Evolutionary conservation across 2,329 filamentous ascomycete genomes (phyloP), one percentile per base, ranked within the genome.

Genomic region (Diaporthe eres): DNA sequence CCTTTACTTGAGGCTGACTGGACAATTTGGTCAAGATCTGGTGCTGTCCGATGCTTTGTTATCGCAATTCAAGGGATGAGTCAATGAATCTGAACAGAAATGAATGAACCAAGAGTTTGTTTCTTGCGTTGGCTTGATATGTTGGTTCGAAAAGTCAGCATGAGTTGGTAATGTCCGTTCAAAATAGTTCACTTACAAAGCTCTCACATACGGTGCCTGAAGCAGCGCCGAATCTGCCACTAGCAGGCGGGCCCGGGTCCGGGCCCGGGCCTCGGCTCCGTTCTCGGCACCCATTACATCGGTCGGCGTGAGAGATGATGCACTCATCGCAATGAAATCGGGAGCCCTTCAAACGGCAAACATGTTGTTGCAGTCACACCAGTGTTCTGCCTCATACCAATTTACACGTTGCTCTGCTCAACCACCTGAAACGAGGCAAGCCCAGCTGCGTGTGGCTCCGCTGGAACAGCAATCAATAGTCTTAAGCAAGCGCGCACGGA

Each of bases 231-330:
- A 34, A 39, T 55, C 31, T 34, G 65, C 65, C 49, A 34, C 49
- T 70, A 42, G 49, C 37, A 39, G 34, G n/a, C n/a, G n/a, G n/a
- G n/a, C n/a, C 65, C 49, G 65, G 65, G 28, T 49, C 37, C 47
- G 65, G 34, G 34, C 7, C 49, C 49, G 47, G 65, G 65, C 4
- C 34, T 42, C 65, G 65, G 65, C 49, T 28, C 47, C 65, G 49
- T 55, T 8, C 34, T n/a, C 31, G 44, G 61, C 42, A 49, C 17
- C 22, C 5, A 12, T 10, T 9, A 44, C 19, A 25, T 44, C 5
- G 28, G 39, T 28, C 37, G 12, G 4, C n/a, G 22, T 28, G 10
- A 39, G 9, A 60, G 31, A 25, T 28, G 13, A 61, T 37, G 19
- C 22, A n/a, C 34, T 60, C 10, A 39, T n/a, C 1, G 5, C 9